Conservation (phyloP, 176 grass and related monocot genomes). For the Stipa capillata region DNA sequence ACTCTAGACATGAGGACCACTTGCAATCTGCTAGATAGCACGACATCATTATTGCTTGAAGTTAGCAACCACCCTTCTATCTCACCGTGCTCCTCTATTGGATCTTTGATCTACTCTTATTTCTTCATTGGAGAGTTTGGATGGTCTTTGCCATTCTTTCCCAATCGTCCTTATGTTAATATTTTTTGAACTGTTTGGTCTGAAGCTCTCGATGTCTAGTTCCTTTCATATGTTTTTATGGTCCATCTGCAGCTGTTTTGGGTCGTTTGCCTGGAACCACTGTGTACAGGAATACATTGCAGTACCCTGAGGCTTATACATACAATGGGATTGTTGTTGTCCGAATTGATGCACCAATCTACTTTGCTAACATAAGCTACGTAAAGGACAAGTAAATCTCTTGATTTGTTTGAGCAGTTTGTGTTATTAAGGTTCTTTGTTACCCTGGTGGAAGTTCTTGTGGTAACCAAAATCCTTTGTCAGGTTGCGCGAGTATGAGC, state of each 20-base stretch:
- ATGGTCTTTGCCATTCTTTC: not conserved
- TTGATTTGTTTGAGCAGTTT: not conserved
- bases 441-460: not conserved
- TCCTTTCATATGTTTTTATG: not conserved
- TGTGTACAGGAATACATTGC: constrained; percentile 77
- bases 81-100: not conserved
- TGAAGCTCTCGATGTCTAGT: not conserved
- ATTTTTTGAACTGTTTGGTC: not conserved
- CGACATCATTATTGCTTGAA: not conserved
- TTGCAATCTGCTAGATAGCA: not conserved
- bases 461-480: constrained; percentile 4
- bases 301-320: constrained; percentile 87
- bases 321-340: constrained; percentile 91
- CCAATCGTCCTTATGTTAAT: not conserved
- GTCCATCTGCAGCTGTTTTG: constrained; percentile 56
- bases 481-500: constrained; percentile 91
- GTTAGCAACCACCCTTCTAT: not conserved
- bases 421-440: not conserved
- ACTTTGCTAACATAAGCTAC: constrained; percentile 96
- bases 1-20: not conserved
- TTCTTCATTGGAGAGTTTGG: not conserved
- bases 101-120: not conserved
- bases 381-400: constrained; percentile 80
- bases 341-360: constrained; percentile 89
- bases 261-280: constrained; percentile 92